Conservation (phyloP, 306 rosid genomes). For the Vigna hirtella region DNA sequence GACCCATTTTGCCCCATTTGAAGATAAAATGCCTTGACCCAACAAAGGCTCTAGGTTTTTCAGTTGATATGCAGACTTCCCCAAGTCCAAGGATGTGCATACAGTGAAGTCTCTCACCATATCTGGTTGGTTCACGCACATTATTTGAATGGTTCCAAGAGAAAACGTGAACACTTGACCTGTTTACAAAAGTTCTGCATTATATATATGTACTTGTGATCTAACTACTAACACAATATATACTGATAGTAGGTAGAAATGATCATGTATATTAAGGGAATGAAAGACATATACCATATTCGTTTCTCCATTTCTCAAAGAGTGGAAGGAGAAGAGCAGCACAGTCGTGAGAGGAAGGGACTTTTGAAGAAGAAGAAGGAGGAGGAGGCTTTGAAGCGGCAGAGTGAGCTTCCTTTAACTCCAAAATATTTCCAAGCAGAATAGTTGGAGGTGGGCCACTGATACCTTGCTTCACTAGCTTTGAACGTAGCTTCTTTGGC, state of each 20-base stretch:
- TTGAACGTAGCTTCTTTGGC: conserved; percentile 46
- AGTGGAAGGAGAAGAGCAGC: conserved; percentile 48
- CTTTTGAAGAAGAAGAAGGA: conserved; percentile 5
- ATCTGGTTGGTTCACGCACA: conserved; percentile 48
- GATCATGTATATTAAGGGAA: background rate
- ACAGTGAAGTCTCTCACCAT: conserved; percentile 46
- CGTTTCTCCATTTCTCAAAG: conserved; percentile 51
- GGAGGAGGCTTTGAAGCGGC: background rate
- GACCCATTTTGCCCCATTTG: conserved; percentile 55
- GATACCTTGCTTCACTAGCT: conserved; percentile 57
- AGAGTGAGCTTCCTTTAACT: conserved; percentile 43
- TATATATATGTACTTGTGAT: too few relatives aligned
- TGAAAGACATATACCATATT: conserved; percentile 42
- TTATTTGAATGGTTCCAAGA: conserved; percentile 53
- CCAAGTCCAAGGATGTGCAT: conserved; percentile 57
- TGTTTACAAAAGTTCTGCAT: conserved; percentile 1
- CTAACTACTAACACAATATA: too few relatives aligned
- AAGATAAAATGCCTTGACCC: conserved; percentile 56
- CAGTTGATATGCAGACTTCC: conserved; percentile 47
- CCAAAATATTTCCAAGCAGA: conserved; percentile 53
- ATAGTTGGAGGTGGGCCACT: conserved; percentile 55
- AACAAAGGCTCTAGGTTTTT: conserved; percentile 51
- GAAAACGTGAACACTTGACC: conserved; percentile 52
- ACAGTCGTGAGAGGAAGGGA: conserved; percentile 36
- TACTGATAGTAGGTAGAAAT: too few relatives aligned